These are phyloP conservation scores for Niveomyces coronatus DNA, from an alignment of 2,329 filamentous ascomycete species.

Conservation along the genomic window DNA sequence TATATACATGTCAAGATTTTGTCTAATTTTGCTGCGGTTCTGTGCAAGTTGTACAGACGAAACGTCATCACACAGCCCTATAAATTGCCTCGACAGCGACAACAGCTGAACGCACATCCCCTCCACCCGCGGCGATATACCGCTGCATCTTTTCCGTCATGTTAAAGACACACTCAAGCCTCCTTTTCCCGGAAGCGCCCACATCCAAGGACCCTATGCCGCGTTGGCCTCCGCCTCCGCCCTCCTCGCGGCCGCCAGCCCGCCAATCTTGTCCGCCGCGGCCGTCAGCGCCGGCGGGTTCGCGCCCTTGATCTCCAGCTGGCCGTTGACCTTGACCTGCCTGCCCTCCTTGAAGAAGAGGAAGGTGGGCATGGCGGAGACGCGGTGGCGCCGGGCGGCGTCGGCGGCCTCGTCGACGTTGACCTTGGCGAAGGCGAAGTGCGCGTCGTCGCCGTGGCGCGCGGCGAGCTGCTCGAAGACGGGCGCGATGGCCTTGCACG, in stretches of 20 bases:
- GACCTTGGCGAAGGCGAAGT: conserved; percentile 73
- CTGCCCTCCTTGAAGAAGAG: conserved; percentile 69
- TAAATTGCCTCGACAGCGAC: no score
- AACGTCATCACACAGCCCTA: no score
- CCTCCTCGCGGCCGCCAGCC: conserved; percentile 23
- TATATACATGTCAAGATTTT: conserved; percentile 2
- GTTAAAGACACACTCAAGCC: no score
- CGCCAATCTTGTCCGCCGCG: conserved; percentile 28
- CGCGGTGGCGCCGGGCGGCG: conserved; percentile 62
- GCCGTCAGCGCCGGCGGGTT: conserved; percentile 20
- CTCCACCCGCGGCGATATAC: no score
- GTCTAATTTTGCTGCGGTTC: no score
- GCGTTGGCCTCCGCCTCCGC: conserved; percentile 12
- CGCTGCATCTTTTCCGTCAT: no score
- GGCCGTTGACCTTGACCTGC: conserved; percentile 22
- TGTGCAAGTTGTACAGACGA: no score
- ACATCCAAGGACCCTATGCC: background rate
- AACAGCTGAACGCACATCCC: no score
- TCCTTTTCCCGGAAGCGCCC: no score
- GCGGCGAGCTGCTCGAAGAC: conserved; percentile 26
- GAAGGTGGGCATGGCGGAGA: conserved; percentile 94
- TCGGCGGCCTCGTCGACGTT: conserved; percentile 78
- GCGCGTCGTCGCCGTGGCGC: conserved; percentile 28
- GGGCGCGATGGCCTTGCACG: conserved; percentile 38
- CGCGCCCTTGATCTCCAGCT: conserved; percentile 24